Conservation (phyloP, 1,284 basidiomycete species). For the Marasmius sp. region DNA sequence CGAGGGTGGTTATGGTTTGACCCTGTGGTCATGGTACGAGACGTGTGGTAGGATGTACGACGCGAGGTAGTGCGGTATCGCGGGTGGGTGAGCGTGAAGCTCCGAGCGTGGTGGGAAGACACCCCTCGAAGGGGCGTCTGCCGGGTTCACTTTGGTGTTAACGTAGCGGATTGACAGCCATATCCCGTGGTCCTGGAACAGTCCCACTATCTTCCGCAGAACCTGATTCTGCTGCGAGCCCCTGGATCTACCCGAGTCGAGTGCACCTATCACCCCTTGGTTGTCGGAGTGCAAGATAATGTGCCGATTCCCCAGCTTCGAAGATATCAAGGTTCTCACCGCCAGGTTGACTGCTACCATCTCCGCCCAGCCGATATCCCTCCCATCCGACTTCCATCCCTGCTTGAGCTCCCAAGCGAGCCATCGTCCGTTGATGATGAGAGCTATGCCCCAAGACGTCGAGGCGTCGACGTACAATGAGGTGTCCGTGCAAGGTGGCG, state of each 20-base stretch:
- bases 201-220: conserved; percentile 22
- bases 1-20: background rate
- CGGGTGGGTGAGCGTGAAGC: conserved; percentile 3
- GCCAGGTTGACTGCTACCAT: conserved; percentile 30
- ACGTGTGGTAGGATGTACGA: background rate
- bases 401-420: conserved; percentile 21
- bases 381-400: conserved; percentile 21
- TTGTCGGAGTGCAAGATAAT: conserved; percentile 32
- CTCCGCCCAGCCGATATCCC: conserved; percentile 37
- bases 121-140: conserved; percentile 29
- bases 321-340: conserved; percentile 2
- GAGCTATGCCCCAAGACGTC: conserved; percentile 22
- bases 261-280: conserved; percentile 28
- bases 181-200: conserved; percentile 21
- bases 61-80: background rate
- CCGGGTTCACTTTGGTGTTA: conserved; percentile 24
- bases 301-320: conserved; percentile 10
- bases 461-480: conserved; percentile 31
- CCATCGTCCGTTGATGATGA: conserved; percentile 21
- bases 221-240: conserved; percentile 24
- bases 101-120: background rate
- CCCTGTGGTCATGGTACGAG: background rate
- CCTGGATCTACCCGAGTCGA: conserved; percentile 22
- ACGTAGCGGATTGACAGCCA: conserved; percentile 25
- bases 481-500: background rate